These are phyloP conservation scores for Globisporangium carolinianum DNA, from an alignment of 352 stramenopile genomes.

Conservation along the genomic window DNA sequence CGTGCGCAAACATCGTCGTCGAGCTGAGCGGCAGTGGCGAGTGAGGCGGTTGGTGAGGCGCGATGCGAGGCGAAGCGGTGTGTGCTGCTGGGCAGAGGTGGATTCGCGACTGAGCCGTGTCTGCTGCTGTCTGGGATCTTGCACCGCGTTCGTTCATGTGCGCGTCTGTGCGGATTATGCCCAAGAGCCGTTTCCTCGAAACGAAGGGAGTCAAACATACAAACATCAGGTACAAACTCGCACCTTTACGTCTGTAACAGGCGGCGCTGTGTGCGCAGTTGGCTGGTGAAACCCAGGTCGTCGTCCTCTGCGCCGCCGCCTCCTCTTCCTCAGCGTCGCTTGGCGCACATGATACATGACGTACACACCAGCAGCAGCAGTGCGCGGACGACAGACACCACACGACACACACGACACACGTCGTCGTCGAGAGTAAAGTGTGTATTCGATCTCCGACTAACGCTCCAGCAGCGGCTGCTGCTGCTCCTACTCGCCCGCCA, in stretches of 20 bases:
- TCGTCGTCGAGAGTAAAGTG: background rate
- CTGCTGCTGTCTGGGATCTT: background rate
- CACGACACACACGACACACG: background rate
- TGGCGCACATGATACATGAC: no score
- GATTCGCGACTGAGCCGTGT: background rate
- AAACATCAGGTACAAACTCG: background rate
- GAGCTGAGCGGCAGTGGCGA: background rate
- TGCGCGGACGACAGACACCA: no score
- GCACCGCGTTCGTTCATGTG: no score
- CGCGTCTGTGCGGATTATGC: background rate
- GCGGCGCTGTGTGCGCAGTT: no score
- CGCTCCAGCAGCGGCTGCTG: background rate
- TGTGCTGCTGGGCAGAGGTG: background rate
- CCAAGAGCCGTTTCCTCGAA: background rate
- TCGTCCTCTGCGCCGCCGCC: no score
- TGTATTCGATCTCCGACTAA: background rate
- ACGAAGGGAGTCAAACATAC: background rate
- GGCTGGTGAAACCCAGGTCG: no score
- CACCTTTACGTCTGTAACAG: background rate
- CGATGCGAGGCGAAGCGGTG: background rate
- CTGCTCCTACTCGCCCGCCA: background rate
- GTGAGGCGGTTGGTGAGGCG: background rate
- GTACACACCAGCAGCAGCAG: no score
- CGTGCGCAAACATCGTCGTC: slow-evolving; percentile 21
- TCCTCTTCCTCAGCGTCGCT: no score